Conservation (phyloP, 768 basidiomycete genomes). For the Melanogaster broomeanus region DNA sequence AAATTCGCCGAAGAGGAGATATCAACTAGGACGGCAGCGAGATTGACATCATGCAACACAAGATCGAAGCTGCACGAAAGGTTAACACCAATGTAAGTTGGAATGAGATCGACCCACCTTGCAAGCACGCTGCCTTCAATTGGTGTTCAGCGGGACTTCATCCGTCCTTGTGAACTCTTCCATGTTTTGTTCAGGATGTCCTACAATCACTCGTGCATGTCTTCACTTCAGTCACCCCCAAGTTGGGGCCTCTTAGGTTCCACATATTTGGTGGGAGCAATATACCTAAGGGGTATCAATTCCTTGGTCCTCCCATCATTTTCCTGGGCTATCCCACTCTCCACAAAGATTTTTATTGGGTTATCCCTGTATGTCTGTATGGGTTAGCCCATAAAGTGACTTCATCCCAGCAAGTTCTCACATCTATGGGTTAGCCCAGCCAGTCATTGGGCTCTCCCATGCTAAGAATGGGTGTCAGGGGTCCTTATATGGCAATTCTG, state of each 20-base stretch:
- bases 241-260: neutral
- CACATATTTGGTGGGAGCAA: neutral
- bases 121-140: neutral
- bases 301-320: neutral
- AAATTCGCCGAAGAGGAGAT: constrained; percentile 24
- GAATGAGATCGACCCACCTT: constrained; percentile 6
- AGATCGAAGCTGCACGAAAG: constrained; percentile 14
- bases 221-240: neutral
- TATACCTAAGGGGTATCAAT: neutral
- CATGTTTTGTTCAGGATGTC: too few species aligned
- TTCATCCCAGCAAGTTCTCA: too few species aligned
- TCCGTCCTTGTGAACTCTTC: too few species aligned
- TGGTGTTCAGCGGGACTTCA: too few species aligned
- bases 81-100: neutral
- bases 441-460: too few species aligned
- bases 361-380: too few species aligned
- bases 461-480: too few species aligned
- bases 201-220: too few species aligned
- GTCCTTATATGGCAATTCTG: too few species aligned
- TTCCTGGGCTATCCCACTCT: neutral
- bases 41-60: constrained; percentile 20
- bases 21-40: constrained; percentile 20
- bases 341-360: too few species aligned
- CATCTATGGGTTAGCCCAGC: too few species aligned
- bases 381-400: too few species aligned